Base-by-base conservation (phyloP, 2,329 filamentous ascomycete genomes). In the Botrytis galanthina region DNA sequence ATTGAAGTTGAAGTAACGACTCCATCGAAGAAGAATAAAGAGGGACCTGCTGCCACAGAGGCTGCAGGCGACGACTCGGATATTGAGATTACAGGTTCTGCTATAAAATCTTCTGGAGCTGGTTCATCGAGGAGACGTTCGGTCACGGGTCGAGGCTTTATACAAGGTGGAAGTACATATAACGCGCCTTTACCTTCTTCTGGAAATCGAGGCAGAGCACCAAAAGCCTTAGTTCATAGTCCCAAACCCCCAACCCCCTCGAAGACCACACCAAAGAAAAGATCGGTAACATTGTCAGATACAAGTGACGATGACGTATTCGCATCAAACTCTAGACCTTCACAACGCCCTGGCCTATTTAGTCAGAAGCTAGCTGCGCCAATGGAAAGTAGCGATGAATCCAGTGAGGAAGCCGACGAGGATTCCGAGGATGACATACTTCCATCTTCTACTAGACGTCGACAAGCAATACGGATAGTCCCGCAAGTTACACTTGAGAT, bases 381-480 rank as follows among this genome's bases (percentile, higher is more conserved):
- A n/a, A 29, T 44, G 18, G 35, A 57, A 22, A 69, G 57, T 42
- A 73, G 66, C 20, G 66, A 70, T 37, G 57, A 59, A 59, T 35
- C 46, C 32, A 32, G 61, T 44, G 57, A 62, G 18, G 51, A 69
- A 44, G 68, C 71, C 1, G 22, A 51, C 6, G 74, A 76, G 8
- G 73, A 75, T n/a, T 68, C 62, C 16, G 73, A 77, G 10, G 75
- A 77, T 46, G 73, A 74, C 60, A 63, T 75, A 35, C 69, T 74
- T 8, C 74, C 68, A 42, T 79, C 78, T 44, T 74, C 77, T 59
- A 35, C 72, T 18, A 77, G 74, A 60, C 75, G 75, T 16, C 74
- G 73, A 18, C 35, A 18, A 20, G 35, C 35, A 37, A 42, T 60
- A 62, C n/a, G 39, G 37, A 60, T 64, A 60, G n/a, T 60, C 57